A percentile compares a stretch with the other conserved stretches of the same genome.
These are phyloP conservation scores for Persicaria tinctoria DNA, from an alignment of 148 eudicot genomes.

Conservation along the genomic window DNA sequence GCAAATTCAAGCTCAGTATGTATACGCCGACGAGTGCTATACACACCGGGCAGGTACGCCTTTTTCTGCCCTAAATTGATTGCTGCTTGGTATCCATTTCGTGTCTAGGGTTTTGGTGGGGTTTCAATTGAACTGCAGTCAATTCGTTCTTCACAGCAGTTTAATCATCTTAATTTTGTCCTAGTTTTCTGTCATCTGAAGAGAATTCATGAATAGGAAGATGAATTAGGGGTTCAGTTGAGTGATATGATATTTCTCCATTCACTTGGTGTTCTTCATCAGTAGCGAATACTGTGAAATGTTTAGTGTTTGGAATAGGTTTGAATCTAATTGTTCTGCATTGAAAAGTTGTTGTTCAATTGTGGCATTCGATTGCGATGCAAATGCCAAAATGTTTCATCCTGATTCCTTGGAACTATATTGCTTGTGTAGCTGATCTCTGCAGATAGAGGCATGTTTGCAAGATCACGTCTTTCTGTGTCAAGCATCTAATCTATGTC, in stretches of 20 bases:
- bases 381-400: not conserved
- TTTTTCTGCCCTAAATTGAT: not conserved
- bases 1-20: slow-evolving; percentile 25
- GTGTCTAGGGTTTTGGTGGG: not conserved
- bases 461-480: not conserved
- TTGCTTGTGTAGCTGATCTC: not conserved
- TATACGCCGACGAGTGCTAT: slow-evolving; percentile 25
- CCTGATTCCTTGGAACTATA: too few relatives aligned
- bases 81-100: not conserved
- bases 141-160: not conserved
- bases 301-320: not conserved
- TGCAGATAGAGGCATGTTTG: not conserved
- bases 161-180: not conserved
- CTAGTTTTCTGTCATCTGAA: not conserved
- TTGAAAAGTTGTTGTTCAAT: too few relatives aligned
- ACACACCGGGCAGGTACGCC: slow-evolving; percentile 45
- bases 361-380: too few relatives aligned
- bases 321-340: too few relatives aligned
- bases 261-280: not conserved
- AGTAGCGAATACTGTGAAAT: not conserved
- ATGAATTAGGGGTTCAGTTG: not conserved
- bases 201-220: not conserved
- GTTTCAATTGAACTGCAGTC: not conserved
- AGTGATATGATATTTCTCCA: not conserved
- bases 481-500: not conserved